phyloP scores from a whole-genome alignment of 2,329 filamentous ascomycete species.

The Nectriaceae sp. region DNA sequence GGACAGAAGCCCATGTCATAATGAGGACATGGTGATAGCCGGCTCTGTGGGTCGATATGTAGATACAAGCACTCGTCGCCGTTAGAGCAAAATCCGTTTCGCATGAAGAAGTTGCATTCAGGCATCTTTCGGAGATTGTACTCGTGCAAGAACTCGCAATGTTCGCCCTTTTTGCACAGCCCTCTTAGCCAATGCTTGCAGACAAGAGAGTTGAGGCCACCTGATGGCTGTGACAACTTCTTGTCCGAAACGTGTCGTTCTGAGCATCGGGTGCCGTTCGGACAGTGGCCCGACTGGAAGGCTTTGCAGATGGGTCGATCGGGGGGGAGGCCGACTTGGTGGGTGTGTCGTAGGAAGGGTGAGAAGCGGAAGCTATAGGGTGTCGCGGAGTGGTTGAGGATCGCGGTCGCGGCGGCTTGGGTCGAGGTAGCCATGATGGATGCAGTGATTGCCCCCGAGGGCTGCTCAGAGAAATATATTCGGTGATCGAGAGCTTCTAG shows the following conservation, averaged over 20 bases:
- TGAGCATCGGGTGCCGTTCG: conserved; percentile 78
- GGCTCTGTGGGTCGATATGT: conserved; percentile 81
- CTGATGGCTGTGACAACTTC: conserved; percentile 36
- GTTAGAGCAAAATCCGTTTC: conserved; percentile 93
- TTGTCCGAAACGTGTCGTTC: conserved; percentile 70
- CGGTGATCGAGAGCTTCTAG: not conserved
- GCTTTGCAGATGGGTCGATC: conserved; percentile 83
- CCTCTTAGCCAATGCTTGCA: conserved; percentile 99
- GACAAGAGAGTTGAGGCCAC: conserved; percentile 77
- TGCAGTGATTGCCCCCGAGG: not conserved
- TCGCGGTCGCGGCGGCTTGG: conserved; percentile 38
- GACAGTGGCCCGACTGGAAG: conserved; percentile 84
- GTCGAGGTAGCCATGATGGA: conserved; percentile 33
- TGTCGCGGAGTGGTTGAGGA: conserved; percentile 59
- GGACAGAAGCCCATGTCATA: conserved; percentile 96
- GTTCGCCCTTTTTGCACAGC: conserved; percentile 95
- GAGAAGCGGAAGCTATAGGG: conserved; percentile 79
- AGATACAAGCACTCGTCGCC: conserved; percentile 95
- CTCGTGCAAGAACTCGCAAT: conserved; percentile 97
- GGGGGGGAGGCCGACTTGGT: conserved; percentile 80
- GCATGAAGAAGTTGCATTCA: conserved; percentile 94
- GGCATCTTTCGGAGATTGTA: conserved; percentile 99
- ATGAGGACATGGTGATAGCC: conserved; percentile 80
- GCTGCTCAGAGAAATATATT: too few species aligned
- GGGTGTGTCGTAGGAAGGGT: conserved; percentile 79